These are phyloP conservation scores for Cladosporium sphaerospermum DNA, from an alignment of 2,329 filamentous ascomycete species.

Conservation along the genomic window DNA sequence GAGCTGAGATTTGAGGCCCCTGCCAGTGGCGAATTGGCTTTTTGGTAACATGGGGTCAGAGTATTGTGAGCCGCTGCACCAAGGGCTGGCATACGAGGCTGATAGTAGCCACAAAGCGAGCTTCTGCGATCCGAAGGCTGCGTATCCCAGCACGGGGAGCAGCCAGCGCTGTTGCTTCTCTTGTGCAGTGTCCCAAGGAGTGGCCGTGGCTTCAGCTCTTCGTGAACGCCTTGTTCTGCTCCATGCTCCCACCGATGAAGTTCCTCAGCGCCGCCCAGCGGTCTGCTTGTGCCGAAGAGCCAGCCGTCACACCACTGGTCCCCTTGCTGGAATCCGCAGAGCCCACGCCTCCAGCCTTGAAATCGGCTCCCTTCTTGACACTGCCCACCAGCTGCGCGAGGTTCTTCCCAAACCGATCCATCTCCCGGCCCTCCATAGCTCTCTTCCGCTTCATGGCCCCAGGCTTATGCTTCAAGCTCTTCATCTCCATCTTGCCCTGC, in stretches of 20 bases:
- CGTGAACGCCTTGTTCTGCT: slow-evolving; percentile 72
- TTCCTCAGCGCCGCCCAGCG: slow-evolving; percentile 76
- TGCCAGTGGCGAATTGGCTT: no score
- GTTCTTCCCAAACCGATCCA: slow-evolving; percentile 75
- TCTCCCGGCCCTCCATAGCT: slow-evolving; percentile 70
- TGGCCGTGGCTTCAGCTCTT: slow-evolving; percentile 13
- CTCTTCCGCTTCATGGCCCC: slow-evolving; percentile 82
- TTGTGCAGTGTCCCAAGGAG: no score
- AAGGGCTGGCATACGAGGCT: no score
- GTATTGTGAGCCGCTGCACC: no score
- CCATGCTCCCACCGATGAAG: slow-evolving; percentile 83
- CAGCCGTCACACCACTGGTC: slow-evolving; percentile 3
- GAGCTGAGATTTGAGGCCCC: no score
- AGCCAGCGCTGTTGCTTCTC: no score
- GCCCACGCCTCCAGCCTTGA: slow-evolving; percentile 20
- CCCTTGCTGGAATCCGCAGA: slow-evolving; percentile 3
- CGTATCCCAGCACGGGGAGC: no score
- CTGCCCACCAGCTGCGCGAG: slow-evolving; percentile 60
- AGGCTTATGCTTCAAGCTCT: slow-evolving; percentile 66
- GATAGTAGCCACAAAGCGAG: no score
- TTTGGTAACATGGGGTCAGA: no score
- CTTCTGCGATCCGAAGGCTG: no score
- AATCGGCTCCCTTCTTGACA: slow-evolving; percentile 7
- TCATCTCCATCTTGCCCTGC: slow-evolving; percentile 63
- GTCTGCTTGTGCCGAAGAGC: slow-evolving; percentile 43